A percentile compares a stretch with the other conserved stretches of the same genome.
phyloP scores from a whole-genome alignment of 345 rosid species.

The Pugionium cornutum region DNA sequence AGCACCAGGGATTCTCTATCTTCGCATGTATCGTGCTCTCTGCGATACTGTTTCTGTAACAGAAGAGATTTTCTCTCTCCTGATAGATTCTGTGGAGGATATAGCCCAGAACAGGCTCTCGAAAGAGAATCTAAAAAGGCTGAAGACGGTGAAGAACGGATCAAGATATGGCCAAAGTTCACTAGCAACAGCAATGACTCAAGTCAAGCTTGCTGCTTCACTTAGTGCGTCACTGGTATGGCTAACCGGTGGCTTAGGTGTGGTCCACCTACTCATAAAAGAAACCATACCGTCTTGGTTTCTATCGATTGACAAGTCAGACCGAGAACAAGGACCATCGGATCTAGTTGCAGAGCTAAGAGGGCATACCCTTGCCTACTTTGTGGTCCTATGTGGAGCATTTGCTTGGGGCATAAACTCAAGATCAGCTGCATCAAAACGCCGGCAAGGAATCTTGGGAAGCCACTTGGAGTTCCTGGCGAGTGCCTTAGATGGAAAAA shows the following conservation, averaged over 20 bases:
- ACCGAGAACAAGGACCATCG: slow-evolving; percentile 48
- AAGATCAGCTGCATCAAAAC: slow-evolving; percentile 61
- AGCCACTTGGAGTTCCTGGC: slow-evolving; percentile 81
- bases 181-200: slow-evolving; percentile 69
- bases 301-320: slow-evolving; percentile 62
- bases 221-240: slow-evolving; percentile 89
- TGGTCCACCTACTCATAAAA: slow-evolving; percentile 72
- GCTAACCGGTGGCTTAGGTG: slow-evolving; percentile 74
- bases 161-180: slow-evolving; percentile 76
- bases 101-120: slow-evolving; percentile 61
- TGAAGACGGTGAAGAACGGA: slow-evolving; percentile 61
- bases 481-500: slow-evolving; percentile 80
- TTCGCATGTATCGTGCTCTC: slow-evolving; percentile 74
- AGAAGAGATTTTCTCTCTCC: slow-evolving; percentile 71
- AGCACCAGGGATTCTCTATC: slow-evolving; percentile 90
- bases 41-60: slow-evolving; percentile 71
- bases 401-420: slow-evolving; percentile 94
- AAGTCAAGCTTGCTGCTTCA: slow-evolving; percentile 83
- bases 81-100: slow-evolving; percentile 78
- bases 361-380: slow-evolving; percentile 85
- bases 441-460: slow-evolving; percentile 66
- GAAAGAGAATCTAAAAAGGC: slow-evolving; percentile 52
- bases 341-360: slow-evolving; percentile 73
- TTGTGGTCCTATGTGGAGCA: slow-evolving; percentile 73
- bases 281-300: slow-evolving; percentile 97